Evolutionary conservation across 2,329 filamentous ascomycete genomes (phyloP).

Genomic region (Fusarium nodosum): DNA sequence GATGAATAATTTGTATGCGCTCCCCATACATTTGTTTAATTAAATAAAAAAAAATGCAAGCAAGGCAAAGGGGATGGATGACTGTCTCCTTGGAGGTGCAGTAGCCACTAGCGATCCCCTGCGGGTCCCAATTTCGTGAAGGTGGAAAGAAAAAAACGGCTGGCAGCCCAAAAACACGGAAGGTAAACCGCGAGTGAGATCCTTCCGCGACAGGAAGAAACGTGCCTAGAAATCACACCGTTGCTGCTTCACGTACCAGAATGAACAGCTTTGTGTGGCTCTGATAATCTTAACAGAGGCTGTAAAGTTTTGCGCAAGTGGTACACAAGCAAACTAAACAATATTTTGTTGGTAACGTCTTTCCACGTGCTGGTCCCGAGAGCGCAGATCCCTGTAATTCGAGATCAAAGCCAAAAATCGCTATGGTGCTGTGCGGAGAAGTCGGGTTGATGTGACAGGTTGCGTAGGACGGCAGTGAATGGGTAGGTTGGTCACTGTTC

Average conservation of each 20-base stretch:
- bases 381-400: slow-evolving; percentile 44
- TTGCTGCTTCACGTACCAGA: slow-evolving; percentile 23
- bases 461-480: slow-evolving; percentile 23
- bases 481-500: slow-evolving; percentile 26
- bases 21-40: background rate
- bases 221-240: slow-evolving; percentile 1
- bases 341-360: slow-evolving; percentile 36
- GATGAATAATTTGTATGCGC: slow-evolving; percentile 20
- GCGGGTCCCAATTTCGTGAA: slow-evolving; percentile 44
- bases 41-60: slow-evolving; percentile 8
- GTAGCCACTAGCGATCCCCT: slow-evolving; percentile 38
- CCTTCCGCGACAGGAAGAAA: slow-evolving; percentile 7
- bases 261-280: background rate
- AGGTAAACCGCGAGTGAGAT: slow-evolving; percentile 22
- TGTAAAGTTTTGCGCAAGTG: slow-evolving; percentile 20
- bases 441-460: slow-evolving; percentile 29
- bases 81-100: slow-evolving; percentile 23
- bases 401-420: slow-evolving; percentile 32
- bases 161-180: slow-evolving; percentile 34
- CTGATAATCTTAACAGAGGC: background rate
- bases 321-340: slow-evolving; percentile 20
- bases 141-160: slow-evolving; percentile 20
- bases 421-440: slow-evolving; percentile 25
- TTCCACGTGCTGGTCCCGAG: slow-evolving; percentile 47
- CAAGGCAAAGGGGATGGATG: slow-evolving; percentile 22